Evolutionary conservation across 352 stramenopile species (phyloP).

Genomic region (Phytophthora meadii): DNA sequence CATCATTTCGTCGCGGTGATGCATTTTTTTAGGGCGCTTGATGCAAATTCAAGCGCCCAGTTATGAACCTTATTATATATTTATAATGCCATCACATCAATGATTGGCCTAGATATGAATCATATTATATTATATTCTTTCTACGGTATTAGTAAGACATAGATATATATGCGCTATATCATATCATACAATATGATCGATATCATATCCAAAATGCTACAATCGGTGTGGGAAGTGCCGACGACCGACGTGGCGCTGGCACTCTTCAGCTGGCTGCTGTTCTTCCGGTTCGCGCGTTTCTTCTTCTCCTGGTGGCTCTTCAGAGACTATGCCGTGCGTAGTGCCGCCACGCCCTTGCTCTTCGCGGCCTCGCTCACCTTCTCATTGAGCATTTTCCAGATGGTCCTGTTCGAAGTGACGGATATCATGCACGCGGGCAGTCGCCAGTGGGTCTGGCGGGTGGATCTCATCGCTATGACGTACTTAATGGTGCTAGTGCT

Average conservation of each 20-base stretch:
- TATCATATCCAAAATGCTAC: slow-evolving; percentile 4
- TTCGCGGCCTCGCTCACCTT: slow-evolving; percentile 82
- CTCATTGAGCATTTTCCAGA: slow-evolving; percentile 81
- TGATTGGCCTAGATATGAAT: too few species aligned
- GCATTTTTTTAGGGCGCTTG: too few species aligned
- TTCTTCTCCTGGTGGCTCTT: slow-evolving; percentile 90
- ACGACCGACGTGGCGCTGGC: slow-evolving; percentile 37
- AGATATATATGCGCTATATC: too few species aligned
- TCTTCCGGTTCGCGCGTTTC: slow-evolving; percentile 75
- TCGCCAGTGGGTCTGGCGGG: slow-evolving; percentile 79
- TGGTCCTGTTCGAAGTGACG: slow-evolving; percentile 85
- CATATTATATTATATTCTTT: too few species aligned
- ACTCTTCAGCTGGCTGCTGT: slow-evolving; percentile 51
- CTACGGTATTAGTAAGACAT: too few species aligned
- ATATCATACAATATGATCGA: too few species aligned
- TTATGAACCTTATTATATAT: too few species aligned
- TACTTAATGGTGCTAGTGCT: slow-evolving; percentile 81
- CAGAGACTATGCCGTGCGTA: slow-evolving; percentile 83
- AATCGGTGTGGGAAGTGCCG: slow-evolving; percentile 33
- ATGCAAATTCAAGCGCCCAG: too few species aligned
- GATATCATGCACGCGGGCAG: slow-evolving; percentile 65
- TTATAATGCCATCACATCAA: too few species aligned
- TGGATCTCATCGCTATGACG: slow-evolving; percentile 81
- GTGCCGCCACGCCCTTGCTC: slow-evolving; percentile 57
- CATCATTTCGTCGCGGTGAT: too few species aligned